A percentile compares a stretch with the other conserved stretches of the same genome.
These are phyloP conservation scores for Blastomyces emzantsi DNA, from an alignment of 2,329 filamentous ascomycete genomes.

Conservation along the genomic window DNA sequence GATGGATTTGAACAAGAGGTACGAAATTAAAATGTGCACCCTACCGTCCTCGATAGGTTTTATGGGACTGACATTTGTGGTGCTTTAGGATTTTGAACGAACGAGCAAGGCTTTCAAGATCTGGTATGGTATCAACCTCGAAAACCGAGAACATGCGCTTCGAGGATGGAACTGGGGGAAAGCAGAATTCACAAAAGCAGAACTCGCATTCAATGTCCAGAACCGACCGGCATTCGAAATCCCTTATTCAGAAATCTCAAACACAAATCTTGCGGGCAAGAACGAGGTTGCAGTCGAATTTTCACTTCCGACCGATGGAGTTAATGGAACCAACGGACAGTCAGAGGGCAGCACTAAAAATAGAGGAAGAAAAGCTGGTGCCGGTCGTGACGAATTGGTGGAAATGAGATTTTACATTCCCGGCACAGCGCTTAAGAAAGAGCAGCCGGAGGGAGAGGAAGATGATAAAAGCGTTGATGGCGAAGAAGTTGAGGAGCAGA, in stretches of 20 bases:
- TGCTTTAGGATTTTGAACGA: slow-evolving; percentile 71
- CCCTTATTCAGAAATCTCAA: slow-evolving; percentile 93
- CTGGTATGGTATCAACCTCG: slow-evolving; percentile 91
- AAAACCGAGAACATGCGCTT: slow-evolving; percentile 87
- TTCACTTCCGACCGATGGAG: slow-evolving; percentile 62
- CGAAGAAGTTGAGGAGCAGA: slow-evolving; percentile 61
- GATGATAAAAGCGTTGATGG: slow-evolving; percentile 56
- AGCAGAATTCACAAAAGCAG: slow-evolving; percentile 89
- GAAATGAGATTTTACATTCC: slow-evolving; percentile 99
- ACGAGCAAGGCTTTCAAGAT: slow-evolving; percentile 90
- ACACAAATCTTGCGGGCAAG: slow-evolving; percentile 94
- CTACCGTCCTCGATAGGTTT: background rate
- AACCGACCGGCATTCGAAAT: slow-evolving; percentile 95
- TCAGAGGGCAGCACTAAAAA: slow-evolving; percentile 60
- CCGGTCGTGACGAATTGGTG: slow-evolving; percentile 83
- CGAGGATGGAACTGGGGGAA: slow-evolving; percentile 99
- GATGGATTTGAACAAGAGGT: slow-evolving; percentile 90
- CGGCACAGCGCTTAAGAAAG: slow-evolving; percentile 66
- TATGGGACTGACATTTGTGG: slow-evolving; percentile 14
- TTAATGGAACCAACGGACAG: slow-evolving; percentile 63
- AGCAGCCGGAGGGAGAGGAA: slow-evolving; percentile 60
- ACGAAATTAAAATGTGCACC: background rate
- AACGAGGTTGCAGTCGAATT: slow-evolving; percentile 98
- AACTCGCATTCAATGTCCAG: slow-evolving; percentile 92
- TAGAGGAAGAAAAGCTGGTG: slow-evolving; percentile 81